Conservation (phyloP, 108 stramenopile species). For the Mediolabrus comicus region DNA sequence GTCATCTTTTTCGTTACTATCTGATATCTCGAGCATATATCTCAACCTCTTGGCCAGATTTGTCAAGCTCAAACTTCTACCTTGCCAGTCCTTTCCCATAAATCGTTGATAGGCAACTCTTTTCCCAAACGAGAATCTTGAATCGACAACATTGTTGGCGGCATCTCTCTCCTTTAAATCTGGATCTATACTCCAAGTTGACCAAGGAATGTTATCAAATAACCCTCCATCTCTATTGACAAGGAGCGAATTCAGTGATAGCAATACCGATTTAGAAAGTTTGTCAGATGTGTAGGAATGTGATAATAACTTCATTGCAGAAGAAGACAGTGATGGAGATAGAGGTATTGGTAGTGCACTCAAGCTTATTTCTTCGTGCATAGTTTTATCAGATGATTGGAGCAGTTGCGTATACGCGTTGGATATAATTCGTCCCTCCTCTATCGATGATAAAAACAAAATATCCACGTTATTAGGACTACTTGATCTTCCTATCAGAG, state of each 20-base stretch:
- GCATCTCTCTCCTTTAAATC: slow-evolving; percentile 66
- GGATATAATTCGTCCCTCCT: background rate
- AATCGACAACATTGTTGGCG: slow-evolving; percentile 60
- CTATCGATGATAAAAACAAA: slow-evolving; percentile 2
- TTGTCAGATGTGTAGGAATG: slow-evolving; percentile 40
- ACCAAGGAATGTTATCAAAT: slow-evolving; percentile 82
- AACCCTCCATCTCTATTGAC: slow-evolving; percentile 73
- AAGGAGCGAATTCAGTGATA: slow-evolving; percentile 54
- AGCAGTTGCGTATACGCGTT: background rate
- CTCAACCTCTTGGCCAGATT: slow-evolving; percentile 47
- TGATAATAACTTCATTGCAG: slow-evolving; percentile 44
- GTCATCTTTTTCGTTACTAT: slow-evolving; percentile 30
- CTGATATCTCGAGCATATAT: slow-evolving; percentile 40
- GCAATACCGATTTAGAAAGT: slow-evolving; percentile 56
- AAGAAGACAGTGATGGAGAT: slow-evolving; percentile 15
- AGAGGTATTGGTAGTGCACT: slow-evolving; percentile 23
- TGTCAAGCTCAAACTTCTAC: slow-evolving; percentile 52
- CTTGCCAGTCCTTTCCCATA: slow-evolving; percentile 80
- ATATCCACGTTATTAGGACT: background rate
- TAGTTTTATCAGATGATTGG: background rate
- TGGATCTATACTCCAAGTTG: slow-evolving; percentile 74
- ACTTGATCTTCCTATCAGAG: slow-evolving; percentile 2
- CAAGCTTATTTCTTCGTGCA: background rate
- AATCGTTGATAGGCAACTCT: slow-evolving; percentile 85
- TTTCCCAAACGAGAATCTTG: slow-evolving; percentile 74